Conservation (phyloP, 192 early-diverging fungal species). For the Dimargaris xerosporica region DNA sequence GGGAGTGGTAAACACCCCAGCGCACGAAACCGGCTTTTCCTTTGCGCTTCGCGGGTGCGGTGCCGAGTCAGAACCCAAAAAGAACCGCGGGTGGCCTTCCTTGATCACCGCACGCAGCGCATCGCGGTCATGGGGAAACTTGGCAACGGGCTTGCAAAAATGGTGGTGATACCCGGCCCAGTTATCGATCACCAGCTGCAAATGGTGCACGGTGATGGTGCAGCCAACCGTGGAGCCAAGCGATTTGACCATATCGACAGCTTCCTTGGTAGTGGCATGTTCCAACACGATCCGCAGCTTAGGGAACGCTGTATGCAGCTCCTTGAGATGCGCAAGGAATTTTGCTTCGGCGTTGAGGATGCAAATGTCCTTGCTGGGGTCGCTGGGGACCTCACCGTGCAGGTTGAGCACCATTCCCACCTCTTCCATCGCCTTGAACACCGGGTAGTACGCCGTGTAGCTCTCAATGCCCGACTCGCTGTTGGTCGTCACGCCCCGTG, state of each 20-base stretch:
- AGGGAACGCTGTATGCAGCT: constrained; percentile 82
- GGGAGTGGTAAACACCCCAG: constrained; percentile 89
- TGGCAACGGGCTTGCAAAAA: constrained; percentile 98
- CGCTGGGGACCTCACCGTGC: constrained; percentile 88
- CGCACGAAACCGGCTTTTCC: constrained; percentile 64
- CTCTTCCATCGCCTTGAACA: constrained; percentile 93
- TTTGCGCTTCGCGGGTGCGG: constrained; percentile 82
- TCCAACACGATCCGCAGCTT: constrained; percentile 89
- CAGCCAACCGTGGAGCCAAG: constrained; percentile 84
- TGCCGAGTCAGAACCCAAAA: constrained; percentile 92
- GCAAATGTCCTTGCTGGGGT: constrained; percentile 70
- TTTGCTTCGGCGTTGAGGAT: constrained; percentile 92
- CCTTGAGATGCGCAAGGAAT: constrained; percentile 71
- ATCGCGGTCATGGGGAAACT: constrained; percentile 78
- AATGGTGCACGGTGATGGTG: constrained; percentile 91
- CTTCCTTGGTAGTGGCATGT: constrained; percentile 89
- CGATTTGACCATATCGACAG: constrained; percentile 82
- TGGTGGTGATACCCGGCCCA: constrained; percentile 90
- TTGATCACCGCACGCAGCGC: constrained; percentile 70
- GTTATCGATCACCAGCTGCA: constrained; percentile 83
- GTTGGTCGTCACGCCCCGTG: constrained; percentile 95
- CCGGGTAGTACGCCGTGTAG: constrained; percentile 76
- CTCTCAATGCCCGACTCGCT: constrained; percentile 86
- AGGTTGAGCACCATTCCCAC: constrained; percentile 85
- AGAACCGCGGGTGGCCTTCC: constrained; percentile 88